Conservation (phyloP, 2,329 filamentous ascomycete genomes). For the Trichoderma sp. region DNA sequence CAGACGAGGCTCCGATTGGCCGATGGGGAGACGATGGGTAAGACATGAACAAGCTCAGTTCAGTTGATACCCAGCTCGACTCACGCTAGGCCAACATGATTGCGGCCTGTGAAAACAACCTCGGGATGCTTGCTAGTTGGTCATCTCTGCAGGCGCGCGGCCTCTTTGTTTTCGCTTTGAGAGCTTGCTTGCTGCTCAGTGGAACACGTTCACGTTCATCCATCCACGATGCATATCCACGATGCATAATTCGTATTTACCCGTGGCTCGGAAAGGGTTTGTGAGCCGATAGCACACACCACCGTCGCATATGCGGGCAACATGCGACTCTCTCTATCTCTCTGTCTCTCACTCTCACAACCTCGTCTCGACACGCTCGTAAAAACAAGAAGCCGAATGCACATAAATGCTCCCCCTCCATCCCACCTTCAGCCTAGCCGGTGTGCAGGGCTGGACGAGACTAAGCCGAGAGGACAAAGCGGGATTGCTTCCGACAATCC, state of each 20-base stretch:
- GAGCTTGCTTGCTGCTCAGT: neutral
- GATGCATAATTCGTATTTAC: neutral
- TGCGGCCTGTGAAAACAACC: neutral
- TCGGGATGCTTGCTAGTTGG: neutral
- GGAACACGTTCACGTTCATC: neutral
- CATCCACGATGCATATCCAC: neutral
- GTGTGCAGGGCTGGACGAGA: constrained; percentile 5
- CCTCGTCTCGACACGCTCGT: neutral
- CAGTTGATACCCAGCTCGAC: neutral
- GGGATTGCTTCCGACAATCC: constrained; percentile 21
- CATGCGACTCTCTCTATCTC: neutral
- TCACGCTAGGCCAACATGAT: neutral
- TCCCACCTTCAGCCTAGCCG: neutral
- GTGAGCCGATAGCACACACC: neutral
- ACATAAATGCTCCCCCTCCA: neutral
- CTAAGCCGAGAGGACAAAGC: constrained; percentile 3
- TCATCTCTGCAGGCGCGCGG: neutral
- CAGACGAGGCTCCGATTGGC: neutral
- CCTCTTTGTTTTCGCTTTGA: neutral
- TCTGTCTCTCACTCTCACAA: neutral
- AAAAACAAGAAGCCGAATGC: neutral
- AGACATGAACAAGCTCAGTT: neutral
- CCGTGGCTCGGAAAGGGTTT: neutral
- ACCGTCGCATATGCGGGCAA: constrained; percentile 9
- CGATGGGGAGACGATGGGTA: neutral